Base-by-base conservation (phyloP, 805 yeast genomes). In the Starmerella riodocensis region DNA sequence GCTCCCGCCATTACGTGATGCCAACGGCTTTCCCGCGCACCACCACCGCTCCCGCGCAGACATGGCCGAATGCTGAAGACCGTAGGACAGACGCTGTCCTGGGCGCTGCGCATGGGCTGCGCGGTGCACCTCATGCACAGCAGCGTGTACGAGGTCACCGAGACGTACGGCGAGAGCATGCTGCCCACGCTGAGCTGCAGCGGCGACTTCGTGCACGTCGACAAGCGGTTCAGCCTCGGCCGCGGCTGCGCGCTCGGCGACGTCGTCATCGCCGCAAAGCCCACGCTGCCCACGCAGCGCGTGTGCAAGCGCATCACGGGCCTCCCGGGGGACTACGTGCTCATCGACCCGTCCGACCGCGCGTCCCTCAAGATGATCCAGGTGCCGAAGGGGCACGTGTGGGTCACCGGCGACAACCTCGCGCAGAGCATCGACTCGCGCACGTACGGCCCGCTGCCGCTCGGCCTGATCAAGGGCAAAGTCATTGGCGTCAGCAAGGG, bases 381-480 rank as follows among this genome's bases (percentile, higher is more conserved):
- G 40, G 86, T 91, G 0, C 98, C 98, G 1, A 73, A 76, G 49
- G 98, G 98, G 2, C 98, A 91, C 59, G 81, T 83, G 34, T 91
- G 97, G 97, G 78, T 86, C 3, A 84, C 96, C 0, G 99, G 99
- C 2, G 99, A 91, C 54, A 91, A 91, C 54, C 60, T 88, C 41
- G 70, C 83, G 21, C 84, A 78, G 49, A 82, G 94, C 17, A 63
- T 86, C 34, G 99, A 91, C 53, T 83, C 95, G 4, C 65, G 98
- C 49, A 73, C 83, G 0, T 91, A 91, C 55, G 81, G 86, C 28
- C 83, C 78, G n/a, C 62, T 91, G 26, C 97, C 98, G 2, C 66
- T 84, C 75, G 97, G 77, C 0, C 62, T 91, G 29, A 76, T 91
- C 3, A 76, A 76, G 50, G 99, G 97, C 1, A 86, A 83, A 53